Base-by-base conservation (phyloP, 1,284 basidiomycete species). In the Pterula multifida region DNA sequence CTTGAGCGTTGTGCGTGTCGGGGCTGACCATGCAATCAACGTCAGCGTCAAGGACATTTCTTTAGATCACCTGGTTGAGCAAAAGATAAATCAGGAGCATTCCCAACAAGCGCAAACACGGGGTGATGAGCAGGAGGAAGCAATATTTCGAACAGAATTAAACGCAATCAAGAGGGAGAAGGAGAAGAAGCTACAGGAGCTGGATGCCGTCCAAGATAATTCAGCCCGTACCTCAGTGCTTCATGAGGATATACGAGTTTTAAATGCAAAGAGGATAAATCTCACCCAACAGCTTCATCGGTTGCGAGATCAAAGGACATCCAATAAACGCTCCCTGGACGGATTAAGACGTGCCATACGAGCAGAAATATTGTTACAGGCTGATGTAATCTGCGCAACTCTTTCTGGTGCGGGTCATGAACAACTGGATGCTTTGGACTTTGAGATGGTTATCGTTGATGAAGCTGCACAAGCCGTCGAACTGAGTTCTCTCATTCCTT, bases 401-500 rank as follows among this genome's bases (percentile, higher is more conserved):
- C 73, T 99, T 3, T 91, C 92, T 2, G 93, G 93, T 26, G 78
- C 94, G 3, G 96, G 95, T 1, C 90, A 97, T 58, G 93, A 97
- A 36, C 78, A 79, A 50, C 71, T 99, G 47, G 81, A 87, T 51
- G 72, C 80, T 13, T 81, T 91, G 57, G 87, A 93, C 50, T 98
- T 98, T 61, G 93, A 97, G 59, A 91, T 96, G 63, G 81, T 98
- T 55, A 85, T 99, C 60, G 96, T 98, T 56, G 96, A 99, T 61
- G 96, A 99, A 65, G 96, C 96, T 0, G 95, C 95, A 1, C 96
- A 99, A 66, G 89, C 94, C 2, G 88, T 98, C 46, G 96, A 99
- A 65, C 73, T 98, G 51, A 94, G 90, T 60, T 91, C 93, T n/a
- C 68, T 99, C 52, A 98, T 99, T 55, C 96, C 96, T 35, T 72